Evolutionary conservation across 192 early-diverging fungal genomes (phyloP), one percentile per base, ranked within the genome.

Genomic region (Chytriomyces confervae): DNA sequence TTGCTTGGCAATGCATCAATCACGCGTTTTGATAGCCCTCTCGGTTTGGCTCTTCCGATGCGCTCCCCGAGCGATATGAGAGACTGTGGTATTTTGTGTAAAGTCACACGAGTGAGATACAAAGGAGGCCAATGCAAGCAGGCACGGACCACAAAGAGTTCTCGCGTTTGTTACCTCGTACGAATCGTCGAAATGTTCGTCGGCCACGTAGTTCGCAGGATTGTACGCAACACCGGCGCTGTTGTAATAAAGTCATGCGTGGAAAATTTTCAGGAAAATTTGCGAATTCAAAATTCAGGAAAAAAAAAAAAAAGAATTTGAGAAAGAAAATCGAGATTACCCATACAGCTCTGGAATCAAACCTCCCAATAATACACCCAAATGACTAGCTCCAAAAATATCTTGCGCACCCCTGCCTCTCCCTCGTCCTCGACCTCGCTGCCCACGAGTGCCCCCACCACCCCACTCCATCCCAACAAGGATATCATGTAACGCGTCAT

Each of bases 321-420:
- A 60, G 16, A 23, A 60, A 60, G 57, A 60, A 60, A 16, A 60
- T 60, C 63, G 27, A 20, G 5, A 24, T 69, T 45, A 72, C 69
- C 72, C 72, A 61, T 47, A 74, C 13, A 74, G 61, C 16, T 74
- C 72, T 6, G 72, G 62, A 27, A 74, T 74, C 61, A 74, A 43
- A 11, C 72, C 72, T 23, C n/a, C 13, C 49, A 68, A 2, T 13
- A 48, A n/a, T n/a, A n/a, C 27, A 36, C 46, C 46, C 0, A 36
- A 36, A 36, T 36, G 29, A 36, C 29, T 36, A 2, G 29, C 29
- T 36, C 29, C 29, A 1, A 36, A 36, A 36, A 36, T 1, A 36
- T 36, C 29, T 36, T 0, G 29, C 2, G 29, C 29, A 5, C 66
- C 44, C 2, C 66, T 13, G 36, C 66, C 13, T 24, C 66, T 16